Evolutionary conservation across 352 stramenopile species (phyloP).

Genomic region (Globisporangium sylvaticum): DNA sequence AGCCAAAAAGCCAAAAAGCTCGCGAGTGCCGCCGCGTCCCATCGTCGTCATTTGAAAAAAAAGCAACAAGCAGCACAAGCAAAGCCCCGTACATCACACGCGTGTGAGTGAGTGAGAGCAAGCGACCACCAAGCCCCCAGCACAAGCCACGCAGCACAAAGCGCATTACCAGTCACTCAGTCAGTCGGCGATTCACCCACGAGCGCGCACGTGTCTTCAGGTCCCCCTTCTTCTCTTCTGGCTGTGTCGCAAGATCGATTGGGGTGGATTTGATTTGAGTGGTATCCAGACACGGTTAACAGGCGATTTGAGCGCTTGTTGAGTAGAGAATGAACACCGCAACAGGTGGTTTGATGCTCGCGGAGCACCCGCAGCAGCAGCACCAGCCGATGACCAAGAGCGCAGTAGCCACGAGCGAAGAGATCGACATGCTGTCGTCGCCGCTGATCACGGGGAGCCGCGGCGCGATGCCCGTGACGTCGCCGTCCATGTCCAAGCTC

Average conservation of each 20-base stretch:
- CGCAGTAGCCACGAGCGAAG: background rate
- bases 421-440: conserved; percentile 23
- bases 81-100: background rate
- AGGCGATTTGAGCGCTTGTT: background rate
- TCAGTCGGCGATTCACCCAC: background rate
- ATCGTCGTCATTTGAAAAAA: conserved; percentile 3
- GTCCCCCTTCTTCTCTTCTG: background rate
- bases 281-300: background rate
- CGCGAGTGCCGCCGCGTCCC: conserved; percentile 2
- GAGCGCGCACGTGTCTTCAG: background rate
- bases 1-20: background rate
- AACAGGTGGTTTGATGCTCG: conserved; percentile 8
- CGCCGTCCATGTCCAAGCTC: conserved; percentile 47
- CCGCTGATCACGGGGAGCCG: conserved; percentile 36
- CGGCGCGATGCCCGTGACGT: conserved; percentile 26
- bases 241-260: background rate
- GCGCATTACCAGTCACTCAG: background rate
- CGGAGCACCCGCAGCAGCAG: background rate
- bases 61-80: background rate
- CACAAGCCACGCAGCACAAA: background rate
- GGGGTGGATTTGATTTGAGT: background rate
- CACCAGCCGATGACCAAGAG: background rate
- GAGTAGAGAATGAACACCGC: conserved; percentile 7
- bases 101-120: background rate
- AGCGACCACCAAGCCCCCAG: background rate